Conservation (phyloP, 768 basidiomycete species). For the Russula earlei region DNA sequence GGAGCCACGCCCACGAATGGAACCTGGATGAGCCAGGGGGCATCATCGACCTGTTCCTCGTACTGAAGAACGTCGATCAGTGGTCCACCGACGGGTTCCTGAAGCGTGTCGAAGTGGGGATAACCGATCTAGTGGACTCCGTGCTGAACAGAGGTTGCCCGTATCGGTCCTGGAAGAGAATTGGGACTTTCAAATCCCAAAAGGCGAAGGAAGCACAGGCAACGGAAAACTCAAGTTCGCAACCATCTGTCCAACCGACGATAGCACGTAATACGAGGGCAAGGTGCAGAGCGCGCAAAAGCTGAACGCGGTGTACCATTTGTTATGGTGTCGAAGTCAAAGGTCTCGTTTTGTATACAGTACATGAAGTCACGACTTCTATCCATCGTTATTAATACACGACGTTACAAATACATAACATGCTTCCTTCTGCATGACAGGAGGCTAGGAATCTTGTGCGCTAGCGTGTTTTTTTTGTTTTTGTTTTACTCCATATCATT, state of each 20-base stretch:
- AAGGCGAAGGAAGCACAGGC: slow-evolving; percentile 24
- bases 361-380: slow-evolving; percentile 2
- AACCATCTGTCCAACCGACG: slow-evolving; percentile 1
- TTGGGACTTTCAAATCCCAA: slow-evolving; percentile 22
- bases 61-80: slow-evolving; percentile 42
- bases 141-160: slow-evolving; percentile 27
- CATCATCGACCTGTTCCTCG: slow-evolving; percentile 41
- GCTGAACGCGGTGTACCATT: background rate
- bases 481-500: slow-evolving; percentile 6
- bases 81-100: slow-evolving; percentile 42
- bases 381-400: background rate
- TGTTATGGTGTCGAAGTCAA: background rate
- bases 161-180: slow-evolving; percentile 43
- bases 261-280: background rate
- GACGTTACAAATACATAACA: no score
- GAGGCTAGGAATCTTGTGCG: background rate
- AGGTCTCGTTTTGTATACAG: background rate
- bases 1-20: slow-evolving; percentile 42
- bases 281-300: slow-evolving; percentile 1
- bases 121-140: slow-evolving; percentile 29
- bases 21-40: slow-evolving; percentile 34
- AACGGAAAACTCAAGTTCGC: slow-evolving; percentile 28
- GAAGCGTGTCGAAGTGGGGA: slow-evolving; percentile 31
- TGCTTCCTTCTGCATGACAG: background rate
- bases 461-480: no score